Base-by-base conservation (phyloP, 2,329 filamentous ascomycete genomes). In the Scedosporium apiospermum region DNA sequence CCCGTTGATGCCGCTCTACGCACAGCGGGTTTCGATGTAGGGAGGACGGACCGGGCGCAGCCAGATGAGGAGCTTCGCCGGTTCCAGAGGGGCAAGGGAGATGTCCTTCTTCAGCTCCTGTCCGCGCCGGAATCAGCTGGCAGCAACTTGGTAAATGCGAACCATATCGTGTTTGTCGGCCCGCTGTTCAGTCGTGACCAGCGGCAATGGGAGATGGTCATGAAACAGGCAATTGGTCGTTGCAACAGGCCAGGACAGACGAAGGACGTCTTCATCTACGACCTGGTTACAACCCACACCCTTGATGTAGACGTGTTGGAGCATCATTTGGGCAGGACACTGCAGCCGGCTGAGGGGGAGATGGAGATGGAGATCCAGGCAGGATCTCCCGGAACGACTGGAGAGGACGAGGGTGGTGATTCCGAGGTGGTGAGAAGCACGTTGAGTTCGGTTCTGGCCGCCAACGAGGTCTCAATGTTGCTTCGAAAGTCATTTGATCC, bases 121-220 rank as follows among this genome's bases (percentile, higher is more conserved):
- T 74, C 73, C 66, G 71, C 71, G 7, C 68, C 71, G 3, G 72
- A 76, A 34, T 73, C 76, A 2, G 75, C 77, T 0, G 77, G 77
- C 0, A 73, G 71, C 26, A 79, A 79, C 64, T 67, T 78, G 12
- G 73, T 73, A 10, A 69, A 72, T 23, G 77, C 77, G 1, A 78
- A 75, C 62, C 77, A 78, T 61, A 68, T 79, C 58, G 70, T 80
- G 51, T 78, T 79, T 60, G 69, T 72, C 0, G 73, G 69, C 4
- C 74, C 76, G 0, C 69, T 73, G 14, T 72, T 70, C 21, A 30
- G 62, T n/a, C 65, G 65, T 4, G 68, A 73, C 58, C 69, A 71
- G 60, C 68, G 71, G 4, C 67, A 70, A 4, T 77, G 71, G 58
- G 68, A 73, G 7, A 69, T 70, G 57, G 72, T 71, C 57, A 73